Base-by-base conservation (phyloP, 176 grass and related monocot genomes). In the Pharus latifolius region DNA sequence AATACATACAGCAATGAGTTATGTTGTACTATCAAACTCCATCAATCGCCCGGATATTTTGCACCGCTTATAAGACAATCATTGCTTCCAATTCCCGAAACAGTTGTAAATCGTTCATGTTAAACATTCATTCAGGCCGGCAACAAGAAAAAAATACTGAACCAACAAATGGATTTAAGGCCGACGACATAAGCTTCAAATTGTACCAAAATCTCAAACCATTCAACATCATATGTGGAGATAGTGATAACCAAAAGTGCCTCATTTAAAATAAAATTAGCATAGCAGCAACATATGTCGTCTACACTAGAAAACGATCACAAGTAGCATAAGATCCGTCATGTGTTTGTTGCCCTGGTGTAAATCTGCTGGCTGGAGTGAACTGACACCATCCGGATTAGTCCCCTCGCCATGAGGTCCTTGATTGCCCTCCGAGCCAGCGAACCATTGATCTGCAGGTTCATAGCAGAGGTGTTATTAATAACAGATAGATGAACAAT, bases 341-440 rank as follows among this genome's bases (percentile, higher is more conserved):
- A 87, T 52, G 84, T 78, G 78, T 87, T 82, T 13, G 84, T 87
- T 1, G 78, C 84, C 78, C 84, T 81, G 30, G 84, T 87, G 51
- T 82, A 82, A 48, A 87, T 87, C 78, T 82, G 84, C 19, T 87
- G 84, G 78, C 78, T 87, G 57, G 65, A 72, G 56, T 81, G 84
- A 22, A 81, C 78, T 0, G 64, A 34, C 20, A 86, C 72, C 84
- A 82, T 72, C 84, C 78, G 76, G 35, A 87, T 82, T 3, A 82
- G 72, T 0, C 78, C 83, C 40, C 43, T 86, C 30, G 33, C 72
- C 65, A 72, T 44, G 29, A 86, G 72, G 22, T 86, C 84, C 70
- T 86, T 81, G 58, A 86, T 86, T 1, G 72, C 78, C 65, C 78
- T 86, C 20, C 84, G 65, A 24, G 84, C 84, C 50, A 86, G 22